Evolutionary conservation across 495 filamentous ascomycete genomes (phyloP).

Genomic region (Xylaria palmicola): DNA sequence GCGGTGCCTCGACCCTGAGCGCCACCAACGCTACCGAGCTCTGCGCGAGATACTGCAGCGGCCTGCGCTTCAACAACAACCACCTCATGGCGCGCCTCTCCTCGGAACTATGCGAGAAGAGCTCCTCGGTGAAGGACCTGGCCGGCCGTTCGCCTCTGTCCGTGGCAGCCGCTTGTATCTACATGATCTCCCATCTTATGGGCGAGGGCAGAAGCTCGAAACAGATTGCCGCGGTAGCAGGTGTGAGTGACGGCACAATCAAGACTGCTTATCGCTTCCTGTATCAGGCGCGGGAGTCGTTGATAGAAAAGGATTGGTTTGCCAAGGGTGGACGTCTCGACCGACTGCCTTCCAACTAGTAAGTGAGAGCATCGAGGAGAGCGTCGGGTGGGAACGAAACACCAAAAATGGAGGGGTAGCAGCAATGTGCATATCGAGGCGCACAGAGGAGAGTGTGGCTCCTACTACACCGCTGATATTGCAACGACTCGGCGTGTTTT

Average conservation of each 20-base stretch:
- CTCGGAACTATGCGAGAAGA: conserved; percentile 68
- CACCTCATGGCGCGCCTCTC: conserved; percentile 70
- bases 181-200: conserved; percentile 85
- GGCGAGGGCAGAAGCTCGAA: conserved; percentile 75
- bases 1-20: conserved; percentile 71
- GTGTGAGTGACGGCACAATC: conserved; percentile 94
- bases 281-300: conserved; percentile 65
- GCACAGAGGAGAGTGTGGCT: too few species aligned
- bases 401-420: neutral
- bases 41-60: conserved; percentile 83
- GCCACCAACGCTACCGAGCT: conserved; percentile 83
- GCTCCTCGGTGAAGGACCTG: conserved; percentile 69
- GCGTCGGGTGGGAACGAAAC: neutral
- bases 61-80: conserved; percentile 64
- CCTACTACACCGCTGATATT: too few species aligned
- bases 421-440: too few species aligned
- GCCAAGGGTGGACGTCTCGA: conserved; percentile 63
- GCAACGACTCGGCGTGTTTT: too few species aligned
- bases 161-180: conserved; percentile 92
- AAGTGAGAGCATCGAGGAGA: neutral
- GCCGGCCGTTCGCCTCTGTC: conserved; percentile 94
- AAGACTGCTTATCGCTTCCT: conserved; percentile 90
- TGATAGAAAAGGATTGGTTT: conserved; percentile 76
- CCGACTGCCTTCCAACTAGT: conserved; percentile 58
- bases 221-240: conserved; percentile 76